Conservation (phyloP, 139 green algal species). For the Tetradesmus lagerheimii region DNA sequence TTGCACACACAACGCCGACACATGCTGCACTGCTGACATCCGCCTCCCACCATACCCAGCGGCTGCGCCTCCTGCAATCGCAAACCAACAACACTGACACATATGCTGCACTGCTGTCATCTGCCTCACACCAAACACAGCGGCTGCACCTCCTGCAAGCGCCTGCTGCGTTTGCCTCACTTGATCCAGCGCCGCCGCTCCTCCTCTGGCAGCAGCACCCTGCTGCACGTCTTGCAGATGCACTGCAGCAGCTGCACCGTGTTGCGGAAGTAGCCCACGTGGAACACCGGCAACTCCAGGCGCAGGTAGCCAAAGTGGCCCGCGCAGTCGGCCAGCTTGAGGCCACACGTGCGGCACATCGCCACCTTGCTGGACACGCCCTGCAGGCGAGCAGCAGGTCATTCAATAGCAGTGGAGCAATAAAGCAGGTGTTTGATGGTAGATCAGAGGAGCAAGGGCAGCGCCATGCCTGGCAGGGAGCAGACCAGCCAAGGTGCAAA, state of each 20-base stretch:
- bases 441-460: neutral
- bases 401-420: no score
- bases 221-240: constrained; percentile 97
- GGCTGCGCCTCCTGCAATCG: no score
- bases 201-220: constrained; percentile 89
- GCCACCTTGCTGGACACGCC: constrained; percentile 86
- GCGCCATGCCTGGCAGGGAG: no score
- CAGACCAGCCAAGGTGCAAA: no score
- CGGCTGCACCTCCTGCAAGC: neutral
- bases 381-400: constrained; percentile 47
- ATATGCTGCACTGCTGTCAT: neutral
- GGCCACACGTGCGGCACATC: constrained; percentile 93
- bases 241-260: constrained; percentile 93
- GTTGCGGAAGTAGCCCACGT: constrained; percentile 98
- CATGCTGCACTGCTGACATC: no score
- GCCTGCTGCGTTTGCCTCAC: constrained; percentile 26
- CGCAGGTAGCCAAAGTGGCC: constrained; percentile 98
- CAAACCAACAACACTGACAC: no score
- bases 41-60: no score
- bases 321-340: constrained; percentile 93
- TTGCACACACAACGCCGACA: no score
- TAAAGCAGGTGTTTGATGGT: neutral
- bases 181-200: constrained; percentile 74
- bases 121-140: neutral
- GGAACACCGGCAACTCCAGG: constrained; percentile 98